Evolutionary conservation across 1,139 yeast genomes (phyloP).

Genomic region (Kodamaea ohmeri): DNA sequence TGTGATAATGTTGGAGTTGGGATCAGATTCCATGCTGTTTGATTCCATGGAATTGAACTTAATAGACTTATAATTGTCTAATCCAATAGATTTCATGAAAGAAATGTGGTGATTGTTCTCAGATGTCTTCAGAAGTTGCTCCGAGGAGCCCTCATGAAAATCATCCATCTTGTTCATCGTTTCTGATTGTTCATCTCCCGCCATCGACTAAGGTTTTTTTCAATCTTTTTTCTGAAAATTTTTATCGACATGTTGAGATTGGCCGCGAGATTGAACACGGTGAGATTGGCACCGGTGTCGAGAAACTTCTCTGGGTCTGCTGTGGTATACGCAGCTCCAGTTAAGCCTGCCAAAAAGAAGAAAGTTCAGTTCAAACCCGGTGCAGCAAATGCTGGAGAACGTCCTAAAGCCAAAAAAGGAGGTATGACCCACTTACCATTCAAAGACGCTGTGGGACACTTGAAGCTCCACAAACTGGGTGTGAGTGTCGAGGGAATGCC

Average conservation of each 20-base stretch:
- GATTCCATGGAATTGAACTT: too few relatives aligned
- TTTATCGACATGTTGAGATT: conserved; percentile 14
- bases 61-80: too few relatives aligned
- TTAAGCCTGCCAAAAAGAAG: conserved; percentile 14
- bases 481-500: conserved; percentile 17
- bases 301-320: conserved; percentile 12
- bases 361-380: conserved; percentile 15
- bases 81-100: too few relatives aligned
- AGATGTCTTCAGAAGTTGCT: too few relatives aligned
- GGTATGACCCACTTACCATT: conserved; percentile 46
- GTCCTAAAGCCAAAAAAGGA: conserved; percentile 32
- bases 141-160: too few relatives aligned
- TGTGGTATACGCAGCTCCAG: conserved; percentile 9
- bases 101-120: too few relatives aligned
- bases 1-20: too few relatives aligned
- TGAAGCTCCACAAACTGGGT: conserved; percentile 37
- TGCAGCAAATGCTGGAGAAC: conserved; percentile 8
- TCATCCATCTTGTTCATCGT: too few relatives aligned
- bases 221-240: conserved; percentile 2
- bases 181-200: too few relatives aligned
- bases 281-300: conserved; percentile 1
- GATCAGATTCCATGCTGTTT: too few relatives aligned
- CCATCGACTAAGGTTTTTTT: too few relatives aligned
- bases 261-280: conserved; percentile 10
- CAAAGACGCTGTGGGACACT: conserved; percentile 38